A percentile compares a stretch with the other conserved stretches of the same genome.
These are phyloP conservation scores for Calocybe cyanea DNA, from an alignment of 768 basidiomycete species.

Conservation along the genomic window DNA sequence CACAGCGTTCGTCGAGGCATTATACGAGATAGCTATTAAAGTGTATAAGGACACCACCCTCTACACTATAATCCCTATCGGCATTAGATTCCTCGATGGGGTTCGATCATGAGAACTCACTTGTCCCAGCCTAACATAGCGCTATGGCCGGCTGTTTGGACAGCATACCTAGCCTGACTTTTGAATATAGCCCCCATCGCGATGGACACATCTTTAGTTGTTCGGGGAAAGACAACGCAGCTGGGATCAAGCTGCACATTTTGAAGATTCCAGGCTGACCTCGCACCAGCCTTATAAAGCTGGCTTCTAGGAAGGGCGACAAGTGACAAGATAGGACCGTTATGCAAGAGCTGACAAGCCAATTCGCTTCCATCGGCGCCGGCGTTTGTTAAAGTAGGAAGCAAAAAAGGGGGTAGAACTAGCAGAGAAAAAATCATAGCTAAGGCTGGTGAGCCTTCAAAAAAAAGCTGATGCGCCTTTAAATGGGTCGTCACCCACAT, in stretches of 20 bases:
- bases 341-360: neutral
- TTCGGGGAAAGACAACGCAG: conserved; percentile 33
- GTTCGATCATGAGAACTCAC: conserved; percentile 19
- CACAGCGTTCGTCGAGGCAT: conserved; percentile 31
- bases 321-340: neutral
- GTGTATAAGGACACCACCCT: conserved; percentile 33
- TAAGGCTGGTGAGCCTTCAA: too few relatives aligned
- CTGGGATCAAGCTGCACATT: conserved; percentile 29
- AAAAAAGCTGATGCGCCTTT: too few relatives aligned
- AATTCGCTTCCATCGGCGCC: neutral
- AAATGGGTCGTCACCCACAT: too few relatives aligned
- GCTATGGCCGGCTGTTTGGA: conserved; percentile 39
- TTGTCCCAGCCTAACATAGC: conserved; percentile 42
- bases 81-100: neutral
- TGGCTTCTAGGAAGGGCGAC: neutral
- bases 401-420: neutral
- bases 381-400: neutral
- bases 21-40: conserved; percentile 38
- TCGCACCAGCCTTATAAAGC: neutral
- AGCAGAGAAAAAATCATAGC: neutral
- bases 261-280: conserved; percentile 30
- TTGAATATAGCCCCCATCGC: conserved; percentile 35
- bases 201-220: conserved; percentile 28
- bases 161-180: conserved; percentile 33
- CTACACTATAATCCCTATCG: conserved; percentile 24